Evolutionary conservation across 495 filamentous ascomycete genomes (phyloP).

Genomic region (Polyplosphaeria fusca): DNA sequence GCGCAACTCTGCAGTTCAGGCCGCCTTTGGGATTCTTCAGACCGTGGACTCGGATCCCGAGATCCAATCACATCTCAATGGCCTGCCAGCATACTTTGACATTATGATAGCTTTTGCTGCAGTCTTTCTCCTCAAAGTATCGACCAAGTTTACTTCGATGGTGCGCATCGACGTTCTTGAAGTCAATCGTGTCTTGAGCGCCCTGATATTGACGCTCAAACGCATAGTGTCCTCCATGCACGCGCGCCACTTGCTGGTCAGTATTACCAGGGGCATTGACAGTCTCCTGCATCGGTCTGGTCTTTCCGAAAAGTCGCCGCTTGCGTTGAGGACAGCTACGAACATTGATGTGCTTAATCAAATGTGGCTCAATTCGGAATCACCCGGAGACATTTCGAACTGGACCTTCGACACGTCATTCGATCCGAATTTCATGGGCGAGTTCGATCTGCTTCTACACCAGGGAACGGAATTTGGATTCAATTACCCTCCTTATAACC

Average conservation of each 20-base stretch:
- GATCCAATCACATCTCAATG: slow-evolving; percentile 40
- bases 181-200: not conserved
- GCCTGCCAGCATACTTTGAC: slow-evolving; percentile 39
- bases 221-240: not conserved
- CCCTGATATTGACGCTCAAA: not conserved
- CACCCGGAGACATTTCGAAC: no score
- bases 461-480: not conserved
- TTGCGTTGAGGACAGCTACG: no score
- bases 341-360: no score
- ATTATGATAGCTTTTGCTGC: slow-evolving; percentile 44
- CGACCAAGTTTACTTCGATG: slow-evolving; percentile 8
- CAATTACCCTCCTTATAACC: no score
- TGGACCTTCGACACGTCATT: not conserved
- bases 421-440: not conserved
- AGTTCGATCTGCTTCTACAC: not conserved
- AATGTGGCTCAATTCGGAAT: no score
- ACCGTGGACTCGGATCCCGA: slow-evolving; percentile 26
- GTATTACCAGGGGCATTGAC: not conserved
- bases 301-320: no score
- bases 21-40: not conserved
- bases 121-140: slow-evolving; percentile 42
- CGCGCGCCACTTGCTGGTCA: not conserved
- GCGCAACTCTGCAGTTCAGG: not conserved
- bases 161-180: not conserved
- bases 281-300: not conserved